Evolutionary conservation across 2,329 filamentous ascomycete genomes (phyloP).

Genomic region (Pseudogymnoascus sp.): DNA sequence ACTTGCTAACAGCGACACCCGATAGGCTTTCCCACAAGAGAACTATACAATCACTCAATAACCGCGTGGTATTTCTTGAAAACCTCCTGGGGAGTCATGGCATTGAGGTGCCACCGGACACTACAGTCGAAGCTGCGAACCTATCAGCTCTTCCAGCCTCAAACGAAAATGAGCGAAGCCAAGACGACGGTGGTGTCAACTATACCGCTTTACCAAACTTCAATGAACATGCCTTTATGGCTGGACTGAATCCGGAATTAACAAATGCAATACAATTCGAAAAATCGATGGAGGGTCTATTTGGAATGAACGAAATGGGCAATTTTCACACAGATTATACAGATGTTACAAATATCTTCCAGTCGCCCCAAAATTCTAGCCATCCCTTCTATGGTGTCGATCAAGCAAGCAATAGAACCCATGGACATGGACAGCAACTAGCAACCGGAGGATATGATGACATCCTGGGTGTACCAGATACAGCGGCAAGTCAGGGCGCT

Average conservation of each 20-base stretch:
- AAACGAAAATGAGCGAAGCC: neutral
- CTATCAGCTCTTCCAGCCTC: neutral
- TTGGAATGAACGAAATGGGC: neutral
- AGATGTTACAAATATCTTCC: neutral
- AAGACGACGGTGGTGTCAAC: neutral
- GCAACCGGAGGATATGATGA: neutral
- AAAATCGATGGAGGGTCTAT: neutral
- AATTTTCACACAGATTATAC: neutral
- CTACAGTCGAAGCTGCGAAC: neutral
- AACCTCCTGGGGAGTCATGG: neutral
- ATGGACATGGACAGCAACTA: neutral
- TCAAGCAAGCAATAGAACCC: neutral
- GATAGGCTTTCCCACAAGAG: slow-evolving; percentile 1
- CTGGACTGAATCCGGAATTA: neutral
- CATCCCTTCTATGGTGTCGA: neutral
- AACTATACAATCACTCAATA: neutral
- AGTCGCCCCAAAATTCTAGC: neutral
- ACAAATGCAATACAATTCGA: slow-evolving; percentile 1
- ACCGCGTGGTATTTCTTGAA: neutral
- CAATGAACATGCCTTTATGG: neutral
- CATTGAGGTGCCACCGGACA: neutral
- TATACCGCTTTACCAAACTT: neutral
- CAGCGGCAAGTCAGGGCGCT: neutral
- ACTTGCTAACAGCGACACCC: neutral
- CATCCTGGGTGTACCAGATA: neutral